phyloP scores from a whole-genome alignment of 176 grass and related monocot species.

The Paspalum notatum region DNA sequence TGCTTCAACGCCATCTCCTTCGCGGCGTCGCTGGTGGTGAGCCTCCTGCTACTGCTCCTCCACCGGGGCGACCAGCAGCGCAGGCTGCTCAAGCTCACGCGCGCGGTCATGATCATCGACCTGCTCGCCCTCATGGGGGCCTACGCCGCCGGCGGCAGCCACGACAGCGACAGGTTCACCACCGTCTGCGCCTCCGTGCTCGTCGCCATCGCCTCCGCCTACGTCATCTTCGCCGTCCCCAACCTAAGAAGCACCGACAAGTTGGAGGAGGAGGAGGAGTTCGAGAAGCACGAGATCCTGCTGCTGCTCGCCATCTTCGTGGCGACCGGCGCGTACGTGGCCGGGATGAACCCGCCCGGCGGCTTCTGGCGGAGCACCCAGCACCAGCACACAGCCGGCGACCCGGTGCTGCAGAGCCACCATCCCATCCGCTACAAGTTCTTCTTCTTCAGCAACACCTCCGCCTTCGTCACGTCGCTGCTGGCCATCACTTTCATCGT shows the following conservation, averaged over 20 bases:
- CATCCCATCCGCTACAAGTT: not conserved
- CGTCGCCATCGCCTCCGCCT: not conserved
- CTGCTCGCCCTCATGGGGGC: conserved; percentile 23
- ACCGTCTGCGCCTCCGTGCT: not conserved
- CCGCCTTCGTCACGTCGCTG: conserved; percentile 8
- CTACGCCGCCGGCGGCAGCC: not conserved
- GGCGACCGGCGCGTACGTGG: conserved; percentile 14
- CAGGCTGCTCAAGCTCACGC: not conserved
- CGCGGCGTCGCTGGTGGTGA: not conserved
- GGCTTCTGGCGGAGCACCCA: not conserved
- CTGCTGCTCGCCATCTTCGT: conserved; percentile 22
- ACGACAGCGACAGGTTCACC: not conserved
- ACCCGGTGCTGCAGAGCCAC: not conserved
- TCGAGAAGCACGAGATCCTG: not conserved
- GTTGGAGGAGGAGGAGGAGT: not conserved
- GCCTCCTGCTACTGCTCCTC: conserved; percentile 9
- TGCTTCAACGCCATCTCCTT: not conserved
- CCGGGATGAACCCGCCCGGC: conserved; percentile 30
- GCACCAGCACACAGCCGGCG: not conserved
- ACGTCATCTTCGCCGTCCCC: not conserved
- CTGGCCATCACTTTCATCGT: not conserved
- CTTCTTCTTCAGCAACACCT: conserved; percentile 13
- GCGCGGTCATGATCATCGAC: not conserved
- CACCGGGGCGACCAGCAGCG: too few species aligned
- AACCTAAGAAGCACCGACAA: too few species aligned